Evolutionary conservation across 495 filamentous ascomycete genomes (phyloP).

Genomic region (Trichoderma asperelloides): DNA sequence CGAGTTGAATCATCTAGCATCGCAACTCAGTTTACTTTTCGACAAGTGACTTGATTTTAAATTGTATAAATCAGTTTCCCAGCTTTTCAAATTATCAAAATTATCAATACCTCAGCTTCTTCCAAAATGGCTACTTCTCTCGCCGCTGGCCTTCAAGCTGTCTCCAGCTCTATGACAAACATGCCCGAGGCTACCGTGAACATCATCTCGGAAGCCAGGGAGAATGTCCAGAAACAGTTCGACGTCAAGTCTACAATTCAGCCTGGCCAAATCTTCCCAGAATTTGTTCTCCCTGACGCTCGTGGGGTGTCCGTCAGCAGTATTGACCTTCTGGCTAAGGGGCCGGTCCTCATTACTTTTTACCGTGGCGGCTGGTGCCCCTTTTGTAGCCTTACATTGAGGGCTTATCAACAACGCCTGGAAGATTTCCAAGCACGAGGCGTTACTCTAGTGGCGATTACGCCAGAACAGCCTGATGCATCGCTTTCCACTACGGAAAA

Average conservation of each 20-base stretch:
- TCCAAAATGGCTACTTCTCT: not conserved
- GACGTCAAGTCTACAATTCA: not conserved
- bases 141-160: not conserved
- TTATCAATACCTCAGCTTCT: not conserved
- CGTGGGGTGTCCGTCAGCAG: not conserved
- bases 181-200: not conserved
- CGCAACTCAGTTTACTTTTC: too few species aligned
- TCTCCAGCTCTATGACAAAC: too few species aligned
- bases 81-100: not conserved
- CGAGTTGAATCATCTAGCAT: too few species aligned
- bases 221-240: not conserved
- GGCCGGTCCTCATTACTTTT: slow-evolving; percentile 28
- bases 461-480: slow-evolving; percentile 28
- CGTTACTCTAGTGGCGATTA: slow-evolving; percentile 31
- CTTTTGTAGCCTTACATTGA: slow-evolving; percentile 30
- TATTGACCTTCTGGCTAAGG: not conserved
- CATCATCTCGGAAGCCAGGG: not conserved
- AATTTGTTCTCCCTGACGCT: not conserved
- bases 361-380: slow-evolving; percentile 39
- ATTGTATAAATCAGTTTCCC: too few species aligned
- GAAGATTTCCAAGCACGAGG: slow-evolving; percentile 24
- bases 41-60: too few species aligned
- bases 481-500: slow-evolving; percentile 25
- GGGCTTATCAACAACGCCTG: slow-evolving; percentile 22
- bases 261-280: not conserved